A percentile compares a stretch with the other conserved stretches of the same genome.
These are phyloP conservation scores for Serendipita indica DNA, from an alignment of 768 basidiomycete species.

Conservation along the genomic window DNA sequence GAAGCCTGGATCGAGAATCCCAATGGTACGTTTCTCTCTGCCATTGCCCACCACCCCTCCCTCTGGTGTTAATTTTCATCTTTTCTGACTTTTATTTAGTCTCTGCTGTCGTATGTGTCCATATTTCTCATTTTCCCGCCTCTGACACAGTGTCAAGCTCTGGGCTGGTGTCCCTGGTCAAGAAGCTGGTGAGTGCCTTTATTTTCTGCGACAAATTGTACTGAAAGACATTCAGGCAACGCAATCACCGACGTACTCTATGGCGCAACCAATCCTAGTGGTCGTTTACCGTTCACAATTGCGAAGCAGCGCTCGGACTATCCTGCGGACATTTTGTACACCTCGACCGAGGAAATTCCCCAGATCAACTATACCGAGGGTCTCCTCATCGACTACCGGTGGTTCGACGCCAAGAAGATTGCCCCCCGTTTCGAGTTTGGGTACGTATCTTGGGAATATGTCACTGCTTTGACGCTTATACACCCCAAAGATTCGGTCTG, in stretches of 20 bases:
- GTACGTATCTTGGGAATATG: background rate
- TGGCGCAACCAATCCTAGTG: slow-evolving; percentile 27
- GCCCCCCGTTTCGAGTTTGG: slow-evolving; percentile 10
- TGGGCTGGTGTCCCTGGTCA: slow-evolving; percentile 20
- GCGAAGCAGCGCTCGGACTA: slow-evolving; percentile 26
- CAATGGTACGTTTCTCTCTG: slow-evolving; percentile 11
- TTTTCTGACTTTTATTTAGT: slow-evolving; percentile 20
- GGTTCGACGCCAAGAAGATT: slow-evolving; percentile 14
- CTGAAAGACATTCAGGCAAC: slow-evolving; percentile 15
- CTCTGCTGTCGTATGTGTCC: slow-evolving; percentile 17
- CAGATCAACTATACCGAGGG: slow-evolving; percentile 23
- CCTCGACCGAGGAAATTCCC: slow-evolving; percentile 12
- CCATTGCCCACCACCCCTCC: background rate
- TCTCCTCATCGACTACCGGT: slow-evolving; percentile 19
- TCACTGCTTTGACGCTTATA: background rate
- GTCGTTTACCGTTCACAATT: slow-evolving; percentile 27
- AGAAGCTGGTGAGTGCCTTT: slow-evolving; percentile 21
- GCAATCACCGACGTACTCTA: slow-evolving; percentile 27
- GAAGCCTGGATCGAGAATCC: slow-evolving; percentile 15
- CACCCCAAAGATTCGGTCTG: slow-evolving; percentile 3
- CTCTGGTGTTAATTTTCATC: slow-evolving; percentile 13
- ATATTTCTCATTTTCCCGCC: background rate
- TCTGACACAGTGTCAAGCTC: slow-evolving; percentile 10
- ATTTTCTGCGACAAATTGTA: background rate
- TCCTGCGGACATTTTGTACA: slow-evolving; percentile 19